These are phyloP conservation scores for Yarrowia sp. DNA, from an alignment of 805 yeast genomes.

Conservation along the genomic window DNA sequence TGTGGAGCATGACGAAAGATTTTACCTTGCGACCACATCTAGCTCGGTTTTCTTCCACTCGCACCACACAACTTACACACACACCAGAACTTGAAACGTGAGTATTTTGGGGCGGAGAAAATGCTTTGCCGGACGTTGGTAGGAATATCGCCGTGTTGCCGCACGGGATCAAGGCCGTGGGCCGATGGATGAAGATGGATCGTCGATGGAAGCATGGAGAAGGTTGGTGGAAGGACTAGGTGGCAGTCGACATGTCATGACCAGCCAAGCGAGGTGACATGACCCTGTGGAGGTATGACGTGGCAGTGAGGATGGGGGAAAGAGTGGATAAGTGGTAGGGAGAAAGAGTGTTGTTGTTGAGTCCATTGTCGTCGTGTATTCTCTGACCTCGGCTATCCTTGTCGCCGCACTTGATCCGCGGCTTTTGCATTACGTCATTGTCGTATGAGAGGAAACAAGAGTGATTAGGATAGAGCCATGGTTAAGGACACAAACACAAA, in stretches of 20 bases:
- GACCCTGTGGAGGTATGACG: not conserved
- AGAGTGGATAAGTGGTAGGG: too few species aligned
- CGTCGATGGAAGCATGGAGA: slow-evolving; percentile 15
- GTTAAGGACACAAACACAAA: not conserved
- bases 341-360: too few species aligned
- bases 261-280: not conserved
- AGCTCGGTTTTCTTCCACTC: slow-evolving; percentile 19
- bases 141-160: too few species aligned
- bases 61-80: slow-evolving; percentile 21
- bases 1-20: slow-evolving; percentile 12
- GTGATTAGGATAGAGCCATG: not conserved
- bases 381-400: not conserved
- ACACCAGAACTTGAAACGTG: slow-evolving; percentile 16
- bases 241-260: not conserved
- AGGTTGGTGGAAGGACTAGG: not conserved
- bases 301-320: not conserved
- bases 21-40: slow-evolving; percentile 17
- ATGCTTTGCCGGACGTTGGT: too few species aligned
- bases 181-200: not conserved
- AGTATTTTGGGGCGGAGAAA: not conserved
- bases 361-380: not conserved
- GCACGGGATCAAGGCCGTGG: not conserved
- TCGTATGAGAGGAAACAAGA: not conserved
- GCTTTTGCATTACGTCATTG: slow-evolving; percentile 2
- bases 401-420: slow-evolving; percentile 9